Evolutionary conservation across 1,284 basidiomycete species (phyloP), one percentile per base, ranked within the genome.

Genomic region (Ceratobasidium sp.): DNA sequence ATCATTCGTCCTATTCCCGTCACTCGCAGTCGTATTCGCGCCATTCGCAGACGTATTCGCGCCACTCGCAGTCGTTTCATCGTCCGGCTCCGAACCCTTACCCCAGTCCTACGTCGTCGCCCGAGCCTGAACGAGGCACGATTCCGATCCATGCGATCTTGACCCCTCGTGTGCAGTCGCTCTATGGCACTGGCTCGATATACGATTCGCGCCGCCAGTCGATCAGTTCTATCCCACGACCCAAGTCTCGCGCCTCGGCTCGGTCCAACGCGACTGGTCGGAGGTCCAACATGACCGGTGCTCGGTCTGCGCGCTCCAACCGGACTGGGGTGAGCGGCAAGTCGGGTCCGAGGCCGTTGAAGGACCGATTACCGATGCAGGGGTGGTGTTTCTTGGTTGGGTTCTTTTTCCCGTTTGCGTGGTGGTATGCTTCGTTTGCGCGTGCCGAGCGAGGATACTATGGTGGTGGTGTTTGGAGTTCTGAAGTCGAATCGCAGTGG

Each of bases 321-420:
- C n/a, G 42, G 25, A 57, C 60, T 31, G 54, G 52, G 20, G 47
- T 42, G n/a, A 47, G 58, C 35, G 40, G 55, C 20, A 40, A 40
- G 2, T 31, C 17, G 1, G 42, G 45, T 15, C 45, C 43, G 7
- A 65, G 22, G 27, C 42, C n/a, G 17, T 32, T 40, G 54, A 45
- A 52, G 22, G 60, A 69, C 5, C 31, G 53, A 15, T 55, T 71
- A 32, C 70, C 72, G 12, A 22, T 68, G 17, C 72, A 73, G 34
- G 72, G 72, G n/a, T 73, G 72, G 72, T 72, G 72, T 27, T 73
- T 73, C 50, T 49, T 73, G 22, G 29, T 67, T 52, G 72, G 72
- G 17, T 73, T 73, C 38, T n/a, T 73, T 13, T 34, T 73, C 10
- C 72, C 72, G 25, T 64, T 70, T 32, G 27, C 69, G 20, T 73